Percentiles rank a stretch among this genome's conserved stretches.
phyloP scores from a whole-genome alignment of 306 rosid species.

The Quercus engelmannii region DNA sequence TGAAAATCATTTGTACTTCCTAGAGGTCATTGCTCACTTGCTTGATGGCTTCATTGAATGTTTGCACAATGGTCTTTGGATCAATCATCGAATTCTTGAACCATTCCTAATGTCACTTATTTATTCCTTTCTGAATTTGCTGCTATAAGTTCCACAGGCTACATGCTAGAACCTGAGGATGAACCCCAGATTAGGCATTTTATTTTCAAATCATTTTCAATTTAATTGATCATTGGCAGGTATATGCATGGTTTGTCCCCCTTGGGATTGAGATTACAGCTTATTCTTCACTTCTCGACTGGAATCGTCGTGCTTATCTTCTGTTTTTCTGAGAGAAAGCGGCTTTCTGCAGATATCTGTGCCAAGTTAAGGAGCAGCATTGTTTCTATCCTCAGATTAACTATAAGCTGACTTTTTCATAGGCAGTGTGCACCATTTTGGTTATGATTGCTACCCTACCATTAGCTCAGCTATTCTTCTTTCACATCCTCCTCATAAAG shows the following conservation, averaged over 20 bases:
- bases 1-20: background rate
- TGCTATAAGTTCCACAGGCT: conserved; percentile 19
- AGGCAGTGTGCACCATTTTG: conserved; percentile 87
- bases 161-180: conserved; percentile 39
- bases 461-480: conserved; percentile 86
- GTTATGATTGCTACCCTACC: conserved; percentile 94
- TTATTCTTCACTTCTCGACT: conserved; percentile 94
- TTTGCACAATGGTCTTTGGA: background rate
- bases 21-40: background rate
- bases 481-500: conserved; percentile 77
- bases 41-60: background rate
- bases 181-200: conserved; percentile 41
- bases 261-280: conserved; percentile 98
- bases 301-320: conserved; percentile 84
- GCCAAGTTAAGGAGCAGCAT: conserved; percentile 72
- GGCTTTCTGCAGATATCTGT: conserved; percentile 61
- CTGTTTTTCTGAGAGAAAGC: conserved; percentile 81
- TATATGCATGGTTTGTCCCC: conserved; percentile 58
- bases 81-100: background rate
- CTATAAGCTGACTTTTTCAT: conserved; percentile 18
- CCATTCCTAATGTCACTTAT: background rate
- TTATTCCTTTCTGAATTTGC: conserved; percentile 11
- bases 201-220: conserved; percentile 66
- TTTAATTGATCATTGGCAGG: conserved; percentile 80
- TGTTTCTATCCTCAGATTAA: conserved; percentile 1